Evolutionary conservation across 305 asterid species (phyloP).

Genomic region (Rubia peregrina): DNA sequence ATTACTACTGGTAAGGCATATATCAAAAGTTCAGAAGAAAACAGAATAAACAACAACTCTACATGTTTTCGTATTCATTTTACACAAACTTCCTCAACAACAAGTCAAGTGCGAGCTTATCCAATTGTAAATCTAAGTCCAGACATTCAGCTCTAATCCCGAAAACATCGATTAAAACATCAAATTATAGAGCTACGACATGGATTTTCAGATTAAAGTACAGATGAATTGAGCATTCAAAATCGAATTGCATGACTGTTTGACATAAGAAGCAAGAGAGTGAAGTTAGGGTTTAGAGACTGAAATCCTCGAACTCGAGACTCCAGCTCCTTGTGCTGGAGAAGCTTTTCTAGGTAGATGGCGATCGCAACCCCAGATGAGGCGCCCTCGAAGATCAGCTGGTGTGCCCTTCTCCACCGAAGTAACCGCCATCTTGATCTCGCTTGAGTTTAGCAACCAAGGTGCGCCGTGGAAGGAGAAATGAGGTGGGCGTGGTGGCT

Average conservation of each 20-base stretch:
- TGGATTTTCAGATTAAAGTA: background rate
- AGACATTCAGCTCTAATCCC: background rate
- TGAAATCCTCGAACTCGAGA: conserved; percentile 75
- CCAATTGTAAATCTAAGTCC: background rate
- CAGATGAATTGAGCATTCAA: background rate
- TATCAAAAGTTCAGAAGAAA: too few relatives aligned
- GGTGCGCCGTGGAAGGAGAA: too few relatives aligned
- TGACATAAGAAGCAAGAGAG: background rate
- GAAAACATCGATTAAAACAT: background rate
- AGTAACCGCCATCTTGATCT: too few relatives aligned
- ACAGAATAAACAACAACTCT: too few relatives aligned
- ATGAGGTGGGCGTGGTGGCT: too few relatives aligned
- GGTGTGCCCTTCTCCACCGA: too few relatives aligned
- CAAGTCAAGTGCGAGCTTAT: background rate
- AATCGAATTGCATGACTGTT: background rate
- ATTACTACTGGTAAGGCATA: too few relatives aligned
- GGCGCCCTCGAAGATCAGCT: too few relatives aligned
- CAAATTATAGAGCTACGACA: background rate
- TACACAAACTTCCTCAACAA: conserved; percentile 18
- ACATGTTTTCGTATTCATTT: too few relatives aligned
- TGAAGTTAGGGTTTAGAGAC: conserved; percentile 30
- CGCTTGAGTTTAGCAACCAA: too few relatives aligned
- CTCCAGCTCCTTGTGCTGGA: conserved; percentile 60
- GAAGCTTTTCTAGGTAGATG: conserved; percentile 46
- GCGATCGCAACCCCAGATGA: conserved; percentile 22